Conservation (phyloP, 2,329 filamentous ascomycete species). For the Raffaelea arxii region DNA sequence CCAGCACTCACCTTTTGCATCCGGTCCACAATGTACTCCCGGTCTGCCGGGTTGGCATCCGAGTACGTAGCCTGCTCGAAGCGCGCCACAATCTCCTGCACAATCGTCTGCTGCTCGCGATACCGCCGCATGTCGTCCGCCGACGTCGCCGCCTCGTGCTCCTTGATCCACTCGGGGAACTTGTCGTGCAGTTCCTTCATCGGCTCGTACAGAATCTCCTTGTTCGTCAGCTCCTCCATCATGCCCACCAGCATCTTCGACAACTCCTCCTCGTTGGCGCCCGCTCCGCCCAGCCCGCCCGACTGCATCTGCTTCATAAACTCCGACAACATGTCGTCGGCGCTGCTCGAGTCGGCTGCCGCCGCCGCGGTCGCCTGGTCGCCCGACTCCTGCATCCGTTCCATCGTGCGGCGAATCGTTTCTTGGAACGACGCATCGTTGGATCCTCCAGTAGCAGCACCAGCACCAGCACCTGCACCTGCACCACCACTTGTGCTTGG, state of each 20-base stretch:
- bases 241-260: slow-evolving; percentile 92
- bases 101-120: slow-evolving; percentile 67
- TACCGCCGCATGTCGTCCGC: slow-evolving; percentile 71
- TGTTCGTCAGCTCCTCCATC: slow-evolving; percentile 99
- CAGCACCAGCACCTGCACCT: slow-evolving; percentile 7
- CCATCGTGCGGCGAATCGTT: slow-evolving; percentile 88
- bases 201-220: slow-evolving; percentile 95
- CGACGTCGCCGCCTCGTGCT: slow-evolving; percentile 57
- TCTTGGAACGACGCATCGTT: slow-evolving; percentile 73
- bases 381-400: slow-evolving; percentile 85
- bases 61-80: slow-evolving; percentile 78
- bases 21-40: slow-evolving; percentile 88
- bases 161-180: slow-evolving; percentile 79
- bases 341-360: slow-evolving; percentile 43
- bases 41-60: slow-evolving; percentile 70
- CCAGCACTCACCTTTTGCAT: slow-evolving; percentile 84
- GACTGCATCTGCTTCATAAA: slow-evolving; percentile 82
- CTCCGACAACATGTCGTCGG: slow-evolving; percentile 79
- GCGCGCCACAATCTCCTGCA: slow-evolving; percentile 76
- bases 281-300: slow-evolving; percentile 41
- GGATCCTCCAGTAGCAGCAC: no score
- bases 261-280: slow-evolving; percentile 73
- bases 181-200: slow-evolving; percentile 96
- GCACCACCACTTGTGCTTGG: no score
- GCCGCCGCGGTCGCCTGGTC: slow-evolving; percentile 75